Percentiles rank a stretch among this genome's conserved stretches.
Evolutionary conservation across 164 flowering plant species (phyloP).

Genomic region (Umbellularia californica): DNA sequence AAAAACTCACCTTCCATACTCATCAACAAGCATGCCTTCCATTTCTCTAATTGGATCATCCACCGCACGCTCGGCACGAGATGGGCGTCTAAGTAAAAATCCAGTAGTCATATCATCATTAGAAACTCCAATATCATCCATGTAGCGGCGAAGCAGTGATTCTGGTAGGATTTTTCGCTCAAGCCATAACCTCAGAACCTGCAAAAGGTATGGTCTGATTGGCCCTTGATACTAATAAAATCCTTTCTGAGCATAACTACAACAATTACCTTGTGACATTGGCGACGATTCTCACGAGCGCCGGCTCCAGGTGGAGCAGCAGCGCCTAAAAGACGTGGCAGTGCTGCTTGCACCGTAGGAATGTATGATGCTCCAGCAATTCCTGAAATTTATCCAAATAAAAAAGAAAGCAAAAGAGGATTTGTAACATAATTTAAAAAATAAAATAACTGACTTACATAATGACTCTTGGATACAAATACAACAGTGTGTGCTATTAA

Average conservation of each 20-base stretch:
- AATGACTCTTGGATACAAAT: background rate
- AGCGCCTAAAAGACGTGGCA: constrained; percentile 90
- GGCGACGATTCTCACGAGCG: constrained; percentile 97
- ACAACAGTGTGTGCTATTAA: background rate
- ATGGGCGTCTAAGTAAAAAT: constrained; percentile 65
- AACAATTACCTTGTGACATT: constrained; percentile 72
- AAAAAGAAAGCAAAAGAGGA: background rate
- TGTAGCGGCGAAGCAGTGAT: constrained; percentile 61
- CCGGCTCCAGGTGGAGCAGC: constrained; percentile 88
- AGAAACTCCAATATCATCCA: constrained; percentile 82
- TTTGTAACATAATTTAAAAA: background rate
- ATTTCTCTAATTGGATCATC: constrained; percentile 99
- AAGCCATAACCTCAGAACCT: constrained; percentile 96
- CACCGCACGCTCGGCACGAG: constrained; percentile 82
- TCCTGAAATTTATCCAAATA: constrained; percentile 36
- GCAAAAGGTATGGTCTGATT: constrained; percentile 7
- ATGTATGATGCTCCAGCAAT: constrained; percentile 92
- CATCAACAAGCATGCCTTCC: constrained; percentile 99
- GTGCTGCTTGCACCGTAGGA: constrained; percentile 86
- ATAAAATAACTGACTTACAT: no score
- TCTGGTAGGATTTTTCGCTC: constrained; percentile 95
- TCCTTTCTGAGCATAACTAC: background rate
- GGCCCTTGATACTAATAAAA: background rate
- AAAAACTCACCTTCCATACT: constrained; percentile 80
- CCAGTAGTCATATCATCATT: constrained; percentile 62